Evolutionary conservation across 2,329 filamentous ascomycete species (phyloP).

Genomic region (Hirsutella thompsonii): DNA sequence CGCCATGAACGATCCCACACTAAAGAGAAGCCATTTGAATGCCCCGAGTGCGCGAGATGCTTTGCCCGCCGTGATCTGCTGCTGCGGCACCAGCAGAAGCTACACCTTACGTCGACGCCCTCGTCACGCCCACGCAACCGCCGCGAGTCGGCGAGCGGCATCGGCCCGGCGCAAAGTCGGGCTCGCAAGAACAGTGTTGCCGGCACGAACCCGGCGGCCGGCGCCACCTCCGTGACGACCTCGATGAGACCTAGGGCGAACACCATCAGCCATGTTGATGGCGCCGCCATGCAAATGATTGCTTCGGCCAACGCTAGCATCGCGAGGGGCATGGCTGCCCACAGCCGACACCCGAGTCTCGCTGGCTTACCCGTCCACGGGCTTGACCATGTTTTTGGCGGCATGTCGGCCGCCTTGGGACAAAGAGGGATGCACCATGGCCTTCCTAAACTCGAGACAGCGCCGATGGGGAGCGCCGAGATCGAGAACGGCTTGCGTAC

Average conservation of each 20-base stretch:
- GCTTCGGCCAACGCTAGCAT: constrained; percentile 44
- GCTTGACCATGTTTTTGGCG: constrained; percentile 52
- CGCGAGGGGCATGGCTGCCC: constrained; percentile 37
- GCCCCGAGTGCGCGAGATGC: constrained; percentile 84
- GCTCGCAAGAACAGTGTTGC: constrained; percentile 90
- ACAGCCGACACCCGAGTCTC: constrained; percentile 64
- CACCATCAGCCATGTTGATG: constrained; percentile 89
- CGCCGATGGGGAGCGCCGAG: constrained; percentile 52
- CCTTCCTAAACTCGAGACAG: constrained; percentile 74
- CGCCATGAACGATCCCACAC: constrained; percentile 96
- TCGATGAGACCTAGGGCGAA: constrained; percentile 82
- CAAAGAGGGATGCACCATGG: constrained; percentile 55
- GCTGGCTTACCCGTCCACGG: constrained; percentile 49
- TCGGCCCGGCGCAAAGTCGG: constrained; percentile 52
- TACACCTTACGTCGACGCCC: constrained; percentile 85
- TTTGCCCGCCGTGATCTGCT: constrained; percentile 89
- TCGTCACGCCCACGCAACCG: constrained; percentile 78
- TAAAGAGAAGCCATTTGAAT: constrained; percentile 98
- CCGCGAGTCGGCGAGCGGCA: constrained; percentile 75
- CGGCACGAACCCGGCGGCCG: constrained; percentile 31
- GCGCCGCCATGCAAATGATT: constrained; percentile 59
- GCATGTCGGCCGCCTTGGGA: constrained; percentile 57
- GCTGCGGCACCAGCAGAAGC: constrained; percentile 92
- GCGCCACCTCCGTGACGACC: constrained; percentile 30
- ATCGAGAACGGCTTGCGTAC: constrained; percentile 60